Base-by-base conservation (phyloP, 768 basidiomycete genomes). In the Mycena polygramma region DNA sequence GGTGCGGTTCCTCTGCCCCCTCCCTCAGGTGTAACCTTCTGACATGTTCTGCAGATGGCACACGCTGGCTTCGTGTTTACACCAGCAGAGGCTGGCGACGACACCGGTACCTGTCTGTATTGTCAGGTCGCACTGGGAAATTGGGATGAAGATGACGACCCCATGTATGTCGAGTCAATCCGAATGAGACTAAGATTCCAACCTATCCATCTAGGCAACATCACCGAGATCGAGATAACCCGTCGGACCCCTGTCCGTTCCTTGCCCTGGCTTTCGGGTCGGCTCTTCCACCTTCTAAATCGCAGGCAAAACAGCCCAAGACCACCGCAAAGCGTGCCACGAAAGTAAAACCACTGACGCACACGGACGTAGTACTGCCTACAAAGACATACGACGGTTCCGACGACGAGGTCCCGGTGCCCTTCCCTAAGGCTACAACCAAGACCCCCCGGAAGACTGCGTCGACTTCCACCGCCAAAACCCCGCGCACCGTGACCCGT, bases 71-170 rank as follows among this genome's bases (percentile, higher is more conserved):
- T 97, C 76, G 87, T 94, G 0, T 94, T 87, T 77, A 91, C 90
- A 0, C 94, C 95, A 2, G 88, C 90, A 65, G 80, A 83, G 15
- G 75, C 83, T 2, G 91, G 87, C 5, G 92, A 94, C 73, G 97
- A 99, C 79, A 89, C 91, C 1, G 95, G 90, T 0, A 91, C 91
- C 0, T 99, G 97, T 79, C 83, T 96, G 7, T 96, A 96, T 76
- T 99, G 97, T 77, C 85, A 91, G 52, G 83, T 92, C 41, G 86
- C 90, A 2, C 87, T 97, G 4, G 90, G 91, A 63, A 95, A 94
- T 1, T 99, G 97, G 97, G 94, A 96, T 51, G 82, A 86, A 36
- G 89, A 88, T 17, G 97, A 99, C 78, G 91, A 97, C 79, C 97
- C 97, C 17, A 77, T 91, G 97, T 98, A 80, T 67, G 93, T 82